Evolutionary conservation across 495 filamentous ascomycete genomes (phyloP), one percentile per base, ranked within the genome.

Genomic region (Xylaria palmicola): DNA sequence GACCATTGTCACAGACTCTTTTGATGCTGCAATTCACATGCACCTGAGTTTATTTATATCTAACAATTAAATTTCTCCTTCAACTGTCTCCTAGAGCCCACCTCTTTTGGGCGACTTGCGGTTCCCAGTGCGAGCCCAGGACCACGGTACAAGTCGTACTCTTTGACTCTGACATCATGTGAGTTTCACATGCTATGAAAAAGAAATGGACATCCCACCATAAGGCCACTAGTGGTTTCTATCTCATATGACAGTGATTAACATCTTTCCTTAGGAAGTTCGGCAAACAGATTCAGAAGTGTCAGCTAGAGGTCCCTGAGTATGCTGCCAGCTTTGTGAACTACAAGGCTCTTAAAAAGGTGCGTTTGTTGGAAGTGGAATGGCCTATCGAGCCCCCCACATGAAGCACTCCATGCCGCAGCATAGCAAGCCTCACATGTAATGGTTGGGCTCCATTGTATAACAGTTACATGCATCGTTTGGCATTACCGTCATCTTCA

Each of bases 311-410:
- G 75, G 90, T 98, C 34, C 94, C 94, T 36, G 94, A 98, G 83
- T 98, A 98, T 88, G 94, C 93, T 48, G 91, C 93, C 51, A 96
- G 91, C 77, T 98, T 98, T 73, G 93, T 98, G 52, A 97, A 98
- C 77, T 98, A 98, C 79, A 98, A 98, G 79, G 93, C 91, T 56
- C 81, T 98, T 63, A 98, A 98, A 76, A 97, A 98, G 89, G 94
- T 97, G 67, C 45, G 71, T 67, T 62, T 51, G 26, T n/a, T 59
- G 32, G 27, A 45, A 45, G 4, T 19, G 13, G 13, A 40, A 50
- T 9, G 1, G 17, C 49, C 5, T 52, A 52, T 29, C n/a, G 4
- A 27, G n/a, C 13, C 17, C 12, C 49, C 48, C 2, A 41, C 37
- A 19, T 2, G 3, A 37, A 43, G 29, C 6, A 24, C 47, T 36